Evolutionary conservation across 306 rosid genomes (phyloP).

Genomic region (Vicia sativa): DNA sequence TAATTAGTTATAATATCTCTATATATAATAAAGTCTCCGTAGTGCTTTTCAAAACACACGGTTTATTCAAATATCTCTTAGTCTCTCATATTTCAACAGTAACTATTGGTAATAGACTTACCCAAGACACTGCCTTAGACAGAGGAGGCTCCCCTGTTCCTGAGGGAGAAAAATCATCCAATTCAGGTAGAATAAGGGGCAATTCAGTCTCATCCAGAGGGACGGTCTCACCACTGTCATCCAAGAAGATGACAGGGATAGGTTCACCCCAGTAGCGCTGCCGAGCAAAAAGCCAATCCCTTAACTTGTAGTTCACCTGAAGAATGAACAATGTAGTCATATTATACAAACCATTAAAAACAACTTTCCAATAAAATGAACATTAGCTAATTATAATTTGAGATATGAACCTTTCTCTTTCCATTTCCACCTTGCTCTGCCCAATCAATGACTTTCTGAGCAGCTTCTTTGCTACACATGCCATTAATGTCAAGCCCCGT

Average conservation of each 20-base stretch:
- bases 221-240: constrained; percentile 68
- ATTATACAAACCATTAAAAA: constrained; percentile 28
- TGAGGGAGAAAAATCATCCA: constrained; percentile 94
- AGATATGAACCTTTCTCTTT: constrained; percentile 70
- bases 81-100: too few species aligned
- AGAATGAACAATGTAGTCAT: constrained; percentile 37
- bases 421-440: constrained; percentile 85
- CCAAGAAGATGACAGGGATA: constrained; percentile 87
- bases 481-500: constrained; percentile 79
- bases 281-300: constrained; percentile 99
- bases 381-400: constrained; percentile 31
- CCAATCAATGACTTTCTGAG: constrained; percentile 78
- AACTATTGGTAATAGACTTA: constrained; percentile 35
- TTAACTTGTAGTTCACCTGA: constrained; percentile 91
- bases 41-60: too few species aligned
- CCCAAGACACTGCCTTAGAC: constrained; percentile 88
- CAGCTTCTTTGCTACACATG: constrained; percentile 76
- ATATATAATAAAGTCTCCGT: too few species aligned
- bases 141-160: constrained; percentile 98
- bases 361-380: constrained; percentile 12
- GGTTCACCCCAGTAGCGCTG: constrained; percentile 99
- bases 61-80: too few species aligned
- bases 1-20: too few species aligned
- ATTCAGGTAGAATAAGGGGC: constrained; percentile 89
- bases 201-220: constrained; percentile 76